Conservation (phyloP, 768 basidiomycete species). For the Clavaria fumosa region DNA sequence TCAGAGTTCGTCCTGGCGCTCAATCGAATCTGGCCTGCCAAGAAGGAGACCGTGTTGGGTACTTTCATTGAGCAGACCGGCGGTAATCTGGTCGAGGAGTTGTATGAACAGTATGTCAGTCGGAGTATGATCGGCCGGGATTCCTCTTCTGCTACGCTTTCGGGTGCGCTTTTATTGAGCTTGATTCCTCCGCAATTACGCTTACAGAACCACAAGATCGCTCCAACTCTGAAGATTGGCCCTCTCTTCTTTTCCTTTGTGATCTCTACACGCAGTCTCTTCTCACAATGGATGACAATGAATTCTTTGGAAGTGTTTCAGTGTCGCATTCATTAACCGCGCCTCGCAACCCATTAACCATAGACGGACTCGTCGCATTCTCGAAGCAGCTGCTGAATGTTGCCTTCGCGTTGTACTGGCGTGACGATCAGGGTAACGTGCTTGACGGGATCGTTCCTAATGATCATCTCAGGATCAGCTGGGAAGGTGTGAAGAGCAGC, state of each 20-base stretch:
- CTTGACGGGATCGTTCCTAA: conserved; percentile 14
- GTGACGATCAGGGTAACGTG: conserved; percentile 23
- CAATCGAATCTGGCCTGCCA: conserved; percentile 41
- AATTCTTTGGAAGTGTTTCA: conserved; percentile 57
- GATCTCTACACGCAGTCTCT: conserved; percentile 76
- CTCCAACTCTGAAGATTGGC: conserved; percentile 34
- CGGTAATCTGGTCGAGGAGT: conserved; percentile 53
- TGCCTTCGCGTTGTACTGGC: conserved; percentile 55
- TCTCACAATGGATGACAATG: conserved; percentile 90
- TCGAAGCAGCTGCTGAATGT: conserved; percentile 72
- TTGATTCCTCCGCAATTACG: neutral
- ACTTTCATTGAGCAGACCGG: conserved; percentile 31
- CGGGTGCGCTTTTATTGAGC: conserved; percentile 12
- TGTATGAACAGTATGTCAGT: conserved; percentile 57
- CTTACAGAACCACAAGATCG: conserved; percentile 23
- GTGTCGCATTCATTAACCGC: conserved; percentile 13
- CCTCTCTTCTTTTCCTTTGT: conserved; percentile 58
- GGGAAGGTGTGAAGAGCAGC: conserved; percentile 60
- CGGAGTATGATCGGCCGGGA: conserved; percentile 46
- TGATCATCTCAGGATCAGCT: conserved; percentile 32
- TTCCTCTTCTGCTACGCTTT: conserved; percentile 17
- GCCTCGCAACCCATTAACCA: conserved; percentile 56
- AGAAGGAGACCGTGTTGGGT: conserved; percentile 42
- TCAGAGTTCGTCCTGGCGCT: conserved; percentile 48
- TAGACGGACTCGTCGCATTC: conserved; percentile 70